Evolutionary conservation across 148 eudicot species (phyloP), one percentile per base, ranked within the genome.

Genomic region (Fallopia convolvulus): DNA sequence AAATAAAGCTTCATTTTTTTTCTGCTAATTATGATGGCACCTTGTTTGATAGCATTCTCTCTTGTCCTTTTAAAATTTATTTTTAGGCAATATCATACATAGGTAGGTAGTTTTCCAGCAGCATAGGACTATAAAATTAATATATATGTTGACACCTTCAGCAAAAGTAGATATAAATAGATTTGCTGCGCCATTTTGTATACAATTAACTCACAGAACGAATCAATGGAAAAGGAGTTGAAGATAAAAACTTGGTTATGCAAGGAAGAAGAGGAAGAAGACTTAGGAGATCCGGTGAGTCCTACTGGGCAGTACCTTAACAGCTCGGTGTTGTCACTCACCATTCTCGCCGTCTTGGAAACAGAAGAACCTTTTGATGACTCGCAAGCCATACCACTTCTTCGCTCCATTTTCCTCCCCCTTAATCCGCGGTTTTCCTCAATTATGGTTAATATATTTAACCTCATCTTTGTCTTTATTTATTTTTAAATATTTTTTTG

Each of bases 351-450:
- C 3, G 86, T 87, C 75, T 21, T 85, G 78, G 90, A 87, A 78
- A 41, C 39, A 0, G 70, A 83, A 83, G 47, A 73, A 15, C 87
- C 86, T 1, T 65, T 85, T 26, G 78, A 84, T 41, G 80, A 83
- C 12, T 79, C 77, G 4, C 75, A 10, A 5, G 8, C 60, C 39
- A 8, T 75, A 13, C 5, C 55, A 0, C 75, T 82, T 1, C 74
- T 85, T 18, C 50, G 40, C 30, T 77, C 77, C 32, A 32, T 83
- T 8, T 80, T 87, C 75, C 75, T 83, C 58, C 87, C 87, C 15
- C 78, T 83, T 33, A 87, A 84, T 48, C 86, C 84, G 2, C 84
- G 90, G 33, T 87, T 87, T 61, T 87, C 88, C 58, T 87, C 88
- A 0, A 60, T 87, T 75, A 87, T 87, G 89, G 89, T 87, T 3